phyloP scores from a whole-genome alignment of 345 rosid genomes.

The Anastatica hierochuntica region DNA sequence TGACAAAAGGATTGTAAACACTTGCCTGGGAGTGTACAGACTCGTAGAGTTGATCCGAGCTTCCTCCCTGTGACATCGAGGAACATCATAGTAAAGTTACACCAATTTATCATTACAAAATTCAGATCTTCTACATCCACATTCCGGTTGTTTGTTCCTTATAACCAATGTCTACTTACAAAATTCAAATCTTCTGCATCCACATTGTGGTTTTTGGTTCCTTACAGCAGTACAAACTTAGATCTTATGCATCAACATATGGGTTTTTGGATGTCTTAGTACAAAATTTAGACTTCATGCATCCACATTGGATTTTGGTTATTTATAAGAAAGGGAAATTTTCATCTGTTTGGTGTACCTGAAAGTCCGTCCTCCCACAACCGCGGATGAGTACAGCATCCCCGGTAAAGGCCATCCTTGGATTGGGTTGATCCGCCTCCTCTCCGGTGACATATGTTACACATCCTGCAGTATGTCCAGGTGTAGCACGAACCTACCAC shows the following conservation, averaged over 20 bases:
- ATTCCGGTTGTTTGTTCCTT: neutral
- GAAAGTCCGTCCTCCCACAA: slow-evolving; percentile 97
- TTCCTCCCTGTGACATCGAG: slow-evolving; percentile 63
- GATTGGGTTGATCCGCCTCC: slow-evolving; percentile 68
- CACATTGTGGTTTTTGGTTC: neutral
- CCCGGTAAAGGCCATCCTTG: slow-evolving; percentile 92
- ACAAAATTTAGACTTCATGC: neutral
- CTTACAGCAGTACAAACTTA: neutral
- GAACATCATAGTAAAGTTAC: neutral
- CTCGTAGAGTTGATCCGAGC: slow-evolving; percentile 66
- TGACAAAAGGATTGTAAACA: neutral
- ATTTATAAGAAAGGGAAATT: neutral
- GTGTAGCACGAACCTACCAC: slow-evolving; percentile 71
- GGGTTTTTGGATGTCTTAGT: neutral
- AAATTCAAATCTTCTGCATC: neutral
- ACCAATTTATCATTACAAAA: neutral
- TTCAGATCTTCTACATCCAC: neutral
- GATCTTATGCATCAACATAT: neutral
- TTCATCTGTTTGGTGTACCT: slow-evolving; percentile 36
- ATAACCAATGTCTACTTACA: neutral
- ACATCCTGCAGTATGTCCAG: slow-evolving; percentile 92
- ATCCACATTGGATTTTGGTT: neutral
- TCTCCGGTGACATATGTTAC: slow-evolving; percentile 89
- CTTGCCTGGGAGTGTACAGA: slow-evolving; percentile 94
- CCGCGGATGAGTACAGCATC: slow-evolving; percentile 87